phyloP scores from a whole-genome alignment of 1,139 yeast genomes.

The Torulaspora pretoriensis region DNA sequence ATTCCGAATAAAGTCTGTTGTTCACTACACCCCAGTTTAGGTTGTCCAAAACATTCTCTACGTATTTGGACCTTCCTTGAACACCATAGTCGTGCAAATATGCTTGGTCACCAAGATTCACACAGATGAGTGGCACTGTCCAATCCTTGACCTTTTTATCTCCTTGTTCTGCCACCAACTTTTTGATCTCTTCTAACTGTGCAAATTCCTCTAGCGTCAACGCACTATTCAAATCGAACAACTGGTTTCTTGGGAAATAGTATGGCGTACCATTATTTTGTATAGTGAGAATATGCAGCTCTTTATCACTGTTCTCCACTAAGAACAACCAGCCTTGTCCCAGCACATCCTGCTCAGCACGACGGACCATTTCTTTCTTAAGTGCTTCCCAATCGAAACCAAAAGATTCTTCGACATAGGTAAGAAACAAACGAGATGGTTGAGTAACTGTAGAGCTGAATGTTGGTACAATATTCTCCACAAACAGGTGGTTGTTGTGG shows the following conservation, averaged over 20 bases:
- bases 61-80: conserved; percentile 66
- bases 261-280: conserved; percentile 92
- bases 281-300: conserved; percentile 57
- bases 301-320: conserved; percentile 68
- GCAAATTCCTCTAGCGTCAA: conserved; percentile 53
- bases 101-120: conserved; percentile 87
- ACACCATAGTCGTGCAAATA: conserved; percentile 81
- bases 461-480: conserved; percentile 53
- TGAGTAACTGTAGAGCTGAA: conserved; percentile 36
- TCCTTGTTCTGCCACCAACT: conserved; percentile 38
- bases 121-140: conserved; percentile 71
- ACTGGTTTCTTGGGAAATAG: conserved; percentile 68
- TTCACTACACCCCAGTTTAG: conserved; percentile 86
- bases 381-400: conserved; percentile 32
- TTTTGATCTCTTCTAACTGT: conserved; percentile 45
- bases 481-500: conserved; percentile 86
- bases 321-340: conserved; percentile 83
- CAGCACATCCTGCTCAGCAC: conserved; percentile 51
- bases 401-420: conserved; percentile 28
- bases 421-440: conserved; percentile 46
- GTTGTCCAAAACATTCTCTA: conserved; percentile 71
- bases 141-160: conserved; percentile 52
- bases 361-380: conserved; percentile 38
- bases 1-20: conserved; percentile 45
- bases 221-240: conserved; percentile 64